Conservation (phyloP, 345 rosid species). For the Aurinia saxatilis region DNA sequence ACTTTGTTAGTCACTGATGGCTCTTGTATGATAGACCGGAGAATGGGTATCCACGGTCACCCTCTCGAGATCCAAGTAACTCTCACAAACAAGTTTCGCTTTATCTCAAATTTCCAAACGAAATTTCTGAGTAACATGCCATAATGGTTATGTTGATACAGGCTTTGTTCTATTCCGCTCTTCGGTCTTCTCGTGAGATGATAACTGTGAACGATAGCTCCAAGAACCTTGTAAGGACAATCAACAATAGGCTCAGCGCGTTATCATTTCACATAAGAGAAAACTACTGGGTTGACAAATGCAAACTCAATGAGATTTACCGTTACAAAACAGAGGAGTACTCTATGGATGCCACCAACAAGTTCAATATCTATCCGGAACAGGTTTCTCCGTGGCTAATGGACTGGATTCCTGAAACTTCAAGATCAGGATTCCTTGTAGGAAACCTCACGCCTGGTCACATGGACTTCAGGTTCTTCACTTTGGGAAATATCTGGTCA, state of each 20-base stretch:
- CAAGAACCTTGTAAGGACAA: constrained; percentile 64
- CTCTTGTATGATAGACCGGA: constrained; percentile 92
- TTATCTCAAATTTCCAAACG: not conserved
- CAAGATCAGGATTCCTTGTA: constrained; percentile 71
- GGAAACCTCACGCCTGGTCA: constrained; percentile 95
- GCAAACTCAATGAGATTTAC: constrained; percentile 61
- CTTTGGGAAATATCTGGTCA: constrained; percentile 85
- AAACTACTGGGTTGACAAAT: constrained; percentile 84
- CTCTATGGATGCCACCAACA: constrained; percentile 86
- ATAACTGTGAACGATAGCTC: constrained; percentile 85
- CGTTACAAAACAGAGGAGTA: constrained; percentile 86
- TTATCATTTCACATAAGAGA: constrained; percentile 89
- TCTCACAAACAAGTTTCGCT: not conserved
- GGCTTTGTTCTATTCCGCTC: constrained; percentile 88
- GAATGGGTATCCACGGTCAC: constrained; percentile 95
- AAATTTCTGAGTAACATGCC: not conserved
- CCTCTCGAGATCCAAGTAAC: constrained; percentile 87
- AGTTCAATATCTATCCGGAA: constrained; percentile 94
- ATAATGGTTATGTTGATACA: constrained; percentile 21
- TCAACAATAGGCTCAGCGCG: constrained; percentile 85
- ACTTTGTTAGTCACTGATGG: constrained; percentile 88
- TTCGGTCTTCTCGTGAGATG: constrained; percentile 85
- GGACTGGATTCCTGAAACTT: constrained; percentile 84
- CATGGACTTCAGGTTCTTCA: constrained; percentile 90
- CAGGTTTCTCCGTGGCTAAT: constrained; percentile 87